Conservation (phyloP, 2,329 filamentous ascomycete genomes). For the Botrytis squamosa region DNA sequence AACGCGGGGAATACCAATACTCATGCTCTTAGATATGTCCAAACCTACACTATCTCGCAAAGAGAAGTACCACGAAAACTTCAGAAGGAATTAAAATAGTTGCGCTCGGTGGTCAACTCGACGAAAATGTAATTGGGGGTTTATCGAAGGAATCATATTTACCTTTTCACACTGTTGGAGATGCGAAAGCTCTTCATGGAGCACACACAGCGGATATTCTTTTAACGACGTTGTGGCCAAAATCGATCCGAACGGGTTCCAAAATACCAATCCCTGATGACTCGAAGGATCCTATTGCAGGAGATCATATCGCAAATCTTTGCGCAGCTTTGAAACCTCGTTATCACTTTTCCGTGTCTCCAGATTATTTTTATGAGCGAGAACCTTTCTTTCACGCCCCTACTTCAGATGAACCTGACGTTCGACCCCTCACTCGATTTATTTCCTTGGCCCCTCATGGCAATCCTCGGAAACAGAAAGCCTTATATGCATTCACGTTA, state of each 20-base stretch:
- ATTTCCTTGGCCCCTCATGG: conserved; percentile 81
- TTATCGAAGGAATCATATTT: conserved; percentile 70
- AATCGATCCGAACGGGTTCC: conserved; percentile 67
- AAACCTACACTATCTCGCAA: conserved; percentile 65
- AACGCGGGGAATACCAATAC: conserved; percentile 7
- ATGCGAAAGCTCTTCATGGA: conserved; percentile 72
- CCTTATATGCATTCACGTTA: conserved; percentile 75
- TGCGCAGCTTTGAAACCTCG: conserved; percentile 79
- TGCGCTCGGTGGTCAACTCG: conserved; percentile 74
- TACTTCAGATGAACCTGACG: conserved; percentile 51
- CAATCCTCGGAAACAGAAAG: conserved; percentile 75
- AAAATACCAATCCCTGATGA: conserved; percentile 57
- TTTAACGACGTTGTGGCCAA: conserved; percentile 83
- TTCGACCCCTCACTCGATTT: conserved; percentile 74
- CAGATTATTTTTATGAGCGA: conserved; percentile 71
- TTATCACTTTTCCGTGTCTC: conserved; percentile 80
- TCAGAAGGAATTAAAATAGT: conserved; percentile 86
- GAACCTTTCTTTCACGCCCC: conserved; percentile 82
- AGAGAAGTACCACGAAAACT: conserved; percentile 67
- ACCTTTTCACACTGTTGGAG: conserved; percentile 74
- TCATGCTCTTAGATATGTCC: conserved; percentile 60
- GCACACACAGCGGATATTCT: conserved; percentile 82
- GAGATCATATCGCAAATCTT: conserved; percentile 73
- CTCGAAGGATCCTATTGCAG: conserved; percentile 51
- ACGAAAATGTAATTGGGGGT: conserved; percentile 58